These are phyloP conservation scores for Xylaria sp. DNA, from an alignment of 2,329 filamentous ascomycete species.

Conservation along the genomic window DNA sequence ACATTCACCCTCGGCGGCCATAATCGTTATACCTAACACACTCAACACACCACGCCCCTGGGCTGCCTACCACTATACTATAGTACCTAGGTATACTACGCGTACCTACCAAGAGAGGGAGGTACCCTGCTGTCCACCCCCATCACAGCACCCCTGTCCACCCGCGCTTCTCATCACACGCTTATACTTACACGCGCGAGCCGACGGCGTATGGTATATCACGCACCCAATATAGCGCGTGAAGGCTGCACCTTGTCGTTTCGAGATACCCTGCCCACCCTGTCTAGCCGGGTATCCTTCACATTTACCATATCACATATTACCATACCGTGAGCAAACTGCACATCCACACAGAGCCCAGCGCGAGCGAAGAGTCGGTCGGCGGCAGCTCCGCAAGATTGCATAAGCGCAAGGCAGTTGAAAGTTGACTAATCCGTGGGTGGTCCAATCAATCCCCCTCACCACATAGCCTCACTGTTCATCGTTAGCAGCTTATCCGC, in stretches of 20 bases:
- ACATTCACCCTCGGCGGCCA: background rate
- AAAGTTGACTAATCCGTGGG: constrained; percentile 8
- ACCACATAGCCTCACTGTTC: constrained; percentile 31
- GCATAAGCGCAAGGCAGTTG: constrained; percentile 32
- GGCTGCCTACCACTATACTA: background rate
- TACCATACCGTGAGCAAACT: background rate
- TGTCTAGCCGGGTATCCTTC: too few relatives aligned
- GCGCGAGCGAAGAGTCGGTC: constrained; percentile 6
- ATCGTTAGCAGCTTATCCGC: constrained; percentile 16
- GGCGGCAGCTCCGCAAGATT: constrained; percentile 15
- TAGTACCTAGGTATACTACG: too few relatives aligned
- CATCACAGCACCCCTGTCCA: constrained; percentile 26
- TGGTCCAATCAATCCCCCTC: constrained; percentile 17
- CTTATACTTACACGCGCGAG: constrained; percentile 1
- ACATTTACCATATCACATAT: background rate
- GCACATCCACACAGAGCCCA: background rate
- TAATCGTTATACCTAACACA: background rate
- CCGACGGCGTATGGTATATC: constrained; percentile 8
- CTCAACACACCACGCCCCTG: background rate
- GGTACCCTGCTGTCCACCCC: constrained; percentile 12
- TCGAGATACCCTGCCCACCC: constrained; percentile 6
- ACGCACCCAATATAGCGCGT: constrained; percentile 22
- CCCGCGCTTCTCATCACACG: constrained; percentile 7
- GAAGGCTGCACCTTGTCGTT: constrained; percentile 13
- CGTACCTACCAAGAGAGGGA: too few relatives aligned